Conservation (phyloP, 805 yeast species). For the Candida ponderosae region DNA sequence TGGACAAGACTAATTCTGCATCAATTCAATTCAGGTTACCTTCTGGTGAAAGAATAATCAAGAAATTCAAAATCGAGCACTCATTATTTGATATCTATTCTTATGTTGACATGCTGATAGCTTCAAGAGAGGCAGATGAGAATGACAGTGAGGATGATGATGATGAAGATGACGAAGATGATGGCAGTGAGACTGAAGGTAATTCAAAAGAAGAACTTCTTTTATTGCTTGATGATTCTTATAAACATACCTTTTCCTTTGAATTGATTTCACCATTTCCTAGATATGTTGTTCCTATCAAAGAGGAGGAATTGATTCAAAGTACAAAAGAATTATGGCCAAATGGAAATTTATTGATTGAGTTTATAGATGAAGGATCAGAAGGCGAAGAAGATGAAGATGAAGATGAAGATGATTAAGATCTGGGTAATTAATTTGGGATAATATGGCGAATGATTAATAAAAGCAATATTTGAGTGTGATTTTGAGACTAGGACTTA, state of each 20-base stretch:
- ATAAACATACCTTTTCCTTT: slow-evolving; percentile 41
- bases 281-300: slow-evolving; percentile 36
- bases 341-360: slow-evolving; percentile 58
- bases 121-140: slow-evolving; percentile 8
- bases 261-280: slow-evolving; percentile 59
- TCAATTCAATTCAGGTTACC: slow-evolving; percentile 49
- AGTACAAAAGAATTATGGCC: slow-evolving; percentile 53
- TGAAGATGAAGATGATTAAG: slow-evolving; percentile 24
- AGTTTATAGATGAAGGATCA: slow-evolving; percentile 23
- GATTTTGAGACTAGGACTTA: too few species aligned
- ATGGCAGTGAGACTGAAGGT: slow-evolving; percentile 6
- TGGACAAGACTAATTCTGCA: slow-evolving; percentile 25
- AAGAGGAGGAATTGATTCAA: slow-evolving; percentile 22
- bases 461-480: too few species aligned
- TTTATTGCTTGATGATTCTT: slow-evolving; percentile 14
- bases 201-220: slow-evolving; percentile 1
- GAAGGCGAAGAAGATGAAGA: slow-evolving; percentile 21
- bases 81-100: slow-evolving; percentile 40
- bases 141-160: slow-evolving; percentile 5
- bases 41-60: slow-evolving; percentile 40
- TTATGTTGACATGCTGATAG: slow-evolving; percentile 36
- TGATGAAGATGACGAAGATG: slow-evolving; percentile 1
- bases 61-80: slow-evolving; percentile 32
- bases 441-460: too few species aligned
- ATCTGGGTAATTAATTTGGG: too few species aligned